phyloP scores from a whole-genome alignment of 352 stramenopile genomes.

The Halophytophthora polymorphica region DNA sequence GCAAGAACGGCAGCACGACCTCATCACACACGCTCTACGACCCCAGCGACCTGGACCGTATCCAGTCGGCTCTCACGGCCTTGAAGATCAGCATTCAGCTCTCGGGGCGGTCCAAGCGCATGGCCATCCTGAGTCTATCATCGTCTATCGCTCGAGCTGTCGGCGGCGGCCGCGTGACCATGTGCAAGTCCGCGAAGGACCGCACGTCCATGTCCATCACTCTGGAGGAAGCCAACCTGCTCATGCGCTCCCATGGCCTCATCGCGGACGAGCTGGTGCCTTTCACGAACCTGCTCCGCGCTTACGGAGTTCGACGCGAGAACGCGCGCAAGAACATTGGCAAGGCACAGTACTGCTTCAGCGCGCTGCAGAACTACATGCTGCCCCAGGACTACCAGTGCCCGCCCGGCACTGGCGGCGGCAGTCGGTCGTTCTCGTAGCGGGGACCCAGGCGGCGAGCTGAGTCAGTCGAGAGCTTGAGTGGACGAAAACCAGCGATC shows the following conservation, averaged over 20 bases:
- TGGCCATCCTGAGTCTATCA: conserved; percentile 77
- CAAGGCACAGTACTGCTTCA: conserved; percentile 84
- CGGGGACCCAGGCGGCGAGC: not conserved
- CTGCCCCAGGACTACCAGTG: conserved; percentile 76
- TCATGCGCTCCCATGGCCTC: conserved; percentile 56
- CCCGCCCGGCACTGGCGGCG: conserved; percentile 74
- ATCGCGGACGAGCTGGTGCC: conserved; percentile 42
- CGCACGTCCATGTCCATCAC: conserved; percentile 97
- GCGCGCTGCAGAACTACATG: conserved; percentile 79
- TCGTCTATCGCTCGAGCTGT: conserved; percentile 72
- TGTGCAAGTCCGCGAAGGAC: conserved; percentile 98
- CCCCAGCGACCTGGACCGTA: conserved; percentile 24
- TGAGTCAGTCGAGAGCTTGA: no score
- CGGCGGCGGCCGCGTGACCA: conserved; percentile 90
- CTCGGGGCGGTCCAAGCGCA: conserved; percentile 66
- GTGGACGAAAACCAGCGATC: no score
- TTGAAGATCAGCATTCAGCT: conserved; percentile 43
- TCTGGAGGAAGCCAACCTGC: conserved; percentile 86
- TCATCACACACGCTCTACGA: conserved; percentile 22
- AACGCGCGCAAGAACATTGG: conserved; percentile 89
- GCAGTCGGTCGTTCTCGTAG: conserved; percentile 60
- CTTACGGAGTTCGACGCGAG: conserved; percentile 74
- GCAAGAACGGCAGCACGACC: conserved; percentile 4
- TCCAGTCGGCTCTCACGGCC: conserved; percentile 30
- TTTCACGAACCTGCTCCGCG: conserved; percentile 67